These are phyloP conservation scores for Schoenoplectus tabernaemontani DNA, from an alignment of 202 grass and related monocot genomes.

Conservation along the genomic window DNA sequence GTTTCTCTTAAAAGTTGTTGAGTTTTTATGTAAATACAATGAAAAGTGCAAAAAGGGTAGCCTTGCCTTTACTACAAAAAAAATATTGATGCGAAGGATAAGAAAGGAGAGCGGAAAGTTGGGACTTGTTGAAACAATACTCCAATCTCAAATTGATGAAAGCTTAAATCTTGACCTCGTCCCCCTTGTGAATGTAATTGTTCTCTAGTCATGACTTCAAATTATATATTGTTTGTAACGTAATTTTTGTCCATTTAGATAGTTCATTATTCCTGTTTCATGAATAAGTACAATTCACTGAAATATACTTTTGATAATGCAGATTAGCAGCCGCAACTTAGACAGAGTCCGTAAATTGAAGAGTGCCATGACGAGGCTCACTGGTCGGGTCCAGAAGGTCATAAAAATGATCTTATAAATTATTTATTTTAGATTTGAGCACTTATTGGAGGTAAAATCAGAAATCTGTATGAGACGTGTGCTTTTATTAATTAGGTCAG, in stretches of 20 bases:
- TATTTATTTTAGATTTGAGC: neutral
- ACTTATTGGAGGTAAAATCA: neutral
- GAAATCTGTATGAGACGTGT: neutral
- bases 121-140: neutral
- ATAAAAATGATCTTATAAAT: neutral
- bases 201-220: neutral
- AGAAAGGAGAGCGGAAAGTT: neutral
- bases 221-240: neutral
- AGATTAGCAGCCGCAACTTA: slow-evolving; percentile 96
- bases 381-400: slow-evolving; percentile 90
- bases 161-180: neutral
- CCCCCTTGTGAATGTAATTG: neutral
- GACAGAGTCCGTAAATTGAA: slow-evolving; percentile 94
- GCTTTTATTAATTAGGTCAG: slow-evolving; percentile 49
- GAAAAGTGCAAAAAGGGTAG: neutral
- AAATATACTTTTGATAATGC: slow-evolving; percentile 24
- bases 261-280: neutral
- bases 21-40: neutral
- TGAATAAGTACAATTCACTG: neutral
- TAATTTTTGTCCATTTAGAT: neutral
- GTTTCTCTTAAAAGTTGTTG: neutral
- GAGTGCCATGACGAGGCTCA: slow-evolving; percentile 93
- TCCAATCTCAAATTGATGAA: neutral
- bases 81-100: neutral
- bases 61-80: too few species aligned